Base-by-base conservation (phyloP, 768 basidiomycete species). In the Dioszegia hungarica region DNA sequence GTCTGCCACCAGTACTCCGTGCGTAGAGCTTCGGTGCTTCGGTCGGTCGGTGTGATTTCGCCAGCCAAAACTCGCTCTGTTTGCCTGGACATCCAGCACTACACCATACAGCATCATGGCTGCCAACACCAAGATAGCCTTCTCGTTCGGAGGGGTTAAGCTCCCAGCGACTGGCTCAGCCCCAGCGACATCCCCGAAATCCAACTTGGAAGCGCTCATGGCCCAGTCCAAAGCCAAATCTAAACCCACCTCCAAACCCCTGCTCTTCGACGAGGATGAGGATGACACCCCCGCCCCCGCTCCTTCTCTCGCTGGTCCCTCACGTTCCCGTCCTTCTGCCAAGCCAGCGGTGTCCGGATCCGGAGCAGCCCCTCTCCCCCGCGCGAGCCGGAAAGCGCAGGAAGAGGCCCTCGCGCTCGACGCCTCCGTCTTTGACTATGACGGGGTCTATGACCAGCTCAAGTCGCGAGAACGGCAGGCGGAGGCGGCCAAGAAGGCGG, bases 381-480 rank as follows among this genome's bases (percentile, higher is more conserved):
- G 77, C 3, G 51, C 67, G 0, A 65, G 64, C 25, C 55, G 65
- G 6, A 67, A 66, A 44, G 58, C 64, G 10, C 84, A 93, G 78
- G 85, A 89, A 60, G 83, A 82, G 47, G 92, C 93, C 74, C 82
- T 85, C 78, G 80, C 81, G 60, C 79, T 91, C 2, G 94, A 98
- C 66, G 71, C 82, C 39, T 86, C 86, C 0, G 88, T 93, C 3
- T 98, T 87, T 74, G 85, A 93, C 75, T 99, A 99, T 69, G 95
- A 99, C 72, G 92, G 90, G 76, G 85, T 98, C 3, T 98, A 86
- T 83, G 95, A 99, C 68, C 84, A 82, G 63, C 97, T 99, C 86
- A 92, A 98, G 77, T 84, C 87, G 62, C 87, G 85, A 0, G 89
- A 92, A 76, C 78, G 79, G 61, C 78, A 78, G 37, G 87, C 87